Conservation (phyloP, 495 filamentous ascomycete species). For the Neurospora africana region DNA sequence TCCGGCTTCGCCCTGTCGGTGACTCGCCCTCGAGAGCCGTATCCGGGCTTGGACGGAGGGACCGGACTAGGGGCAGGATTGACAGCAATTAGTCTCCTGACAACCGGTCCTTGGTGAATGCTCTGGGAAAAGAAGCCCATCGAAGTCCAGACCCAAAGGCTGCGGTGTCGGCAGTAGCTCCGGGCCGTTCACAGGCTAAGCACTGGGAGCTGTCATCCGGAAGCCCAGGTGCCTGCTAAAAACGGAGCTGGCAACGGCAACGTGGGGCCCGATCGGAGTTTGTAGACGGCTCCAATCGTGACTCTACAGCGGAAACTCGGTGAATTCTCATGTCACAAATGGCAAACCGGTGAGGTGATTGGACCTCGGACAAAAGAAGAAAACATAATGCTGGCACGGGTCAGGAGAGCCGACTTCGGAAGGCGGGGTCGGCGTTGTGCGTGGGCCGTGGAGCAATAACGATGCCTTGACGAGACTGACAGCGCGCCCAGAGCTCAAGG, state of each 20-base stretch:
- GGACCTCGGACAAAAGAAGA: neutral
- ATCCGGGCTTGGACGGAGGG: neutral
- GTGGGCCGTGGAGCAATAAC: neutral
- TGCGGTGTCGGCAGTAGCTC: neutral
- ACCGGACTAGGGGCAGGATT: neutral
- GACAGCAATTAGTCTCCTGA: neutral
- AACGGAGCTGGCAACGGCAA: neutral
- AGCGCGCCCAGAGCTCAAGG: constrained; percentile 7
- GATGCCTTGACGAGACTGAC: neutral
- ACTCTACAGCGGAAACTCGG: neutral
- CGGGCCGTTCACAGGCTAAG: neutral
- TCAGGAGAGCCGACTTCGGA: constrained; percentile 21
- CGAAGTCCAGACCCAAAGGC: neutral
- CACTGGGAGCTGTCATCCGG: neutral
- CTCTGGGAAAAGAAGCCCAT: neutral
- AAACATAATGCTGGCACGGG: neutral
- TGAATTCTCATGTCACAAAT: neutral
- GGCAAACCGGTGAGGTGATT: neutral
- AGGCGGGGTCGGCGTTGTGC: constrained; percentile 15
- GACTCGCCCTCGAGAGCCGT: neutral
- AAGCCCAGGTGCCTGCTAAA: neutral
- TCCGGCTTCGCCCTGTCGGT: neutral
- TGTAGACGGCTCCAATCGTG: neutral
- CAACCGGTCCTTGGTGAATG: neutral
- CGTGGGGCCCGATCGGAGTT: neutral